phyloP scores from a whole-genome alignment of 441 rosid species.

The Gossypium gossypioides region DNA sequence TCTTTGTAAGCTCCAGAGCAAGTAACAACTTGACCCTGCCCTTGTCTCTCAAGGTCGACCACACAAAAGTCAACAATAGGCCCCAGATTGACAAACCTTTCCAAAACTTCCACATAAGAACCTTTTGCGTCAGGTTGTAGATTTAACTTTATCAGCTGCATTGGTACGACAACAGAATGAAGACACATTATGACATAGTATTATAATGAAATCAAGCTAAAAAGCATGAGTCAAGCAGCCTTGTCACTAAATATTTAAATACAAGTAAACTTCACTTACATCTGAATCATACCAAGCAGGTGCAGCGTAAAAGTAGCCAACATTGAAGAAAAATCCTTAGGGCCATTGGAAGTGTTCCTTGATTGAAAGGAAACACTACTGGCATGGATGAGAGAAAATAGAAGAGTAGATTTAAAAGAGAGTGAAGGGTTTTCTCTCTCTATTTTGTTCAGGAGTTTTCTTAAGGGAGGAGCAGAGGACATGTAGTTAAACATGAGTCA shows the following conservation, averaged over 20 bases:
- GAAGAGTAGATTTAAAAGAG: neutral
- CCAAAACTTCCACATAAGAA: constrained; percentile 85
- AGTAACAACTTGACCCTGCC: constrained; percentile 99
- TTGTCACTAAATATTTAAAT: neutral
- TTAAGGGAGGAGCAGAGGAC: neutral
- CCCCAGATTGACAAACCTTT: constrained; percentile 85
- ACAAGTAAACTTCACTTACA: neutral
- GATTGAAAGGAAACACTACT: neutral
- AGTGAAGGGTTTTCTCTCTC: neutral
- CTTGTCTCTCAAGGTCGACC: constrained; percentile 98
- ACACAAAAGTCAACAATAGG: constrained; percentile 96
- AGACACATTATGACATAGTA: neutral
- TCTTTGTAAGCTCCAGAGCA: constrained; percentile 98
- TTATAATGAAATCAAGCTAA: neutral
- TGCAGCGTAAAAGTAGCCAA: neutral
- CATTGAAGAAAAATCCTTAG: neutral
- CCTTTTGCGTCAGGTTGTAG: constrained; percentile 80
- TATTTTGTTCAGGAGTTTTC: neutral
- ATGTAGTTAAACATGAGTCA: neutral
- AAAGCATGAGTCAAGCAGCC: constrained; percentile 4
- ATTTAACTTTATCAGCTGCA: constrained; percentile 80
- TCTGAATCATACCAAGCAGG: neutral
- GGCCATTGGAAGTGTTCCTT: neutral
- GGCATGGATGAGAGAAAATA: neutral
- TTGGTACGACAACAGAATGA: constrained; percentile 15